Conservation (phyloP, 2,329 filamentous ascomycete genomes). For the Aspergillus chevalieri region DNA sequence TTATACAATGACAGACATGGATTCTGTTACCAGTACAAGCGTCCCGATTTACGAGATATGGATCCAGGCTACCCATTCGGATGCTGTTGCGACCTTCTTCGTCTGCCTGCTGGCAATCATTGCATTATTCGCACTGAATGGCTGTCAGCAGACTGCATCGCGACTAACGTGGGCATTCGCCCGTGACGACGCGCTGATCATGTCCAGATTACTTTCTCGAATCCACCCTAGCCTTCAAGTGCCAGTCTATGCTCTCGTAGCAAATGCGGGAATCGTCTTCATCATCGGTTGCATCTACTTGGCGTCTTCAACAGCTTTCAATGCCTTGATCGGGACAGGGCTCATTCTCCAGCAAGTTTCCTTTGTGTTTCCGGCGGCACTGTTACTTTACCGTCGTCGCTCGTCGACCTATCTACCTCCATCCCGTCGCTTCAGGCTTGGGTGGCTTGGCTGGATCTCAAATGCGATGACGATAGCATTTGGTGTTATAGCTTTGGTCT, state of each 20-base stretch:
- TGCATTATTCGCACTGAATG: slow-evolving; percentile 15
- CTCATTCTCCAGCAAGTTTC: slow-evolving; percentile 7
- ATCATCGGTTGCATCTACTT: slow-evolving; percentile 11
- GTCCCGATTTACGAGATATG: slow-evolving; percentile 10
- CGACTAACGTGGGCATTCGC: slow-evolving; percentile 26
- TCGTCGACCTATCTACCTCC: slow-evolving; percentile 15
- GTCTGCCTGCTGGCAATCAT: background rate
- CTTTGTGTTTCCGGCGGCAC: slow-evolving; percentile 15
- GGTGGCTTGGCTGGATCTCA: slow-evolving; percentile 19
- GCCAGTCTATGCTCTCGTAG: slow-evolving; percentile 17
- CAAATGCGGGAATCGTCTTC: slow-evolving; percentile 9
- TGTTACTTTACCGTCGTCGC: slow-evolving; percentile 22
- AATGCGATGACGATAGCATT: slow-evolving; percentile 22
- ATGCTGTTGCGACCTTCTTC: slow-evolving; percentile 4
- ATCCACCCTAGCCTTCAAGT: slow-evolving; percentile 7
- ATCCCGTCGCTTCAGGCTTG: slow-evolving; percentile 12
- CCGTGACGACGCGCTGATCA: slow-evolving; percentile 7
- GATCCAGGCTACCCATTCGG: slow-evolving; percentile 5
- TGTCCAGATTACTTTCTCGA: slow-evolving; percentile 1
- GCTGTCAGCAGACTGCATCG: slow-evolving; percentile 19
- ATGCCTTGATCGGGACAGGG: slow-evolving; percentile 7
- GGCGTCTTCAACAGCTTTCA: slow-evolving; percentile 8
- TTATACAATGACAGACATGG: slow-evolving; percentile 24
- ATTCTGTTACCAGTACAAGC: slow-evolving; percentile 9
- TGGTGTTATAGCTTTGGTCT: slow-evolving; percentile 19